phyloP scores from a whole-genome alignment of 73 alveolate genomes.

The Tetrahymena malaccensis region DNA sequence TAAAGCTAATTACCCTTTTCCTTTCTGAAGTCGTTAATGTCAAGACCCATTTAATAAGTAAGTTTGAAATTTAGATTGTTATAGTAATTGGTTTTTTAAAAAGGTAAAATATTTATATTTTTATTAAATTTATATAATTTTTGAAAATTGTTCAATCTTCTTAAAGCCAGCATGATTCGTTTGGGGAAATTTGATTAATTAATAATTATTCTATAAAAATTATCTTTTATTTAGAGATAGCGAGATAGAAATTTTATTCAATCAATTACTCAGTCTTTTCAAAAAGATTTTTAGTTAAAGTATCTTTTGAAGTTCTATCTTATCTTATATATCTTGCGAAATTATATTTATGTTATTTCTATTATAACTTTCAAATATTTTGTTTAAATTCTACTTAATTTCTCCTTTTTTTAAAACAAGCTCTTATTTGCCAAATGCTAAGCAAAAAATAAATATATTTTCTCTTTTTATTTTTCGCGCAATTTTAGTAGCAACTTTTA shows the following conservation, averaged over 20 bases:
- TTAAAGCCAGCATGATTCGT: not conserved
- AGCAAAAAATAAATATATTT: not conserved
- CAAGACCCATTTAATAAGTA: constrained; percentile 33
- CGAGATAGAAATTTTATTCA: not conserved
- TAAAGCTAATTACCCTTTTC: constrained; percentile 1
- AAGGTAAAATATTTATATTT: not conserved
- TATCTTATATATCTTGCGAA: too few relatives aligned
- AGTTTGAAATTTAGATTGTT: not conserved
- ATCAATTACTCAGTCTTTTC: too few relatives aligned
- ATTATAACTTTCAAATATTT: too few relatives aligned
- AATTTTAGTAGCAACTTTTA: not conserved
- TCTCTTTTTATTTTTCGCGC: not conserved
- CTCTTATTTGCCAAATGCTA: too few relatives aligned
- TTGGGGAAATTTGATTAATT: not conserved
- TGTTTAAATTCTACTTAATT: too few relatives aligned
- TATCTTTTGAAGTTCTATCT: not conserved
- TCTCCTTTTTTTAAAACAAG: too few relatives aligned
- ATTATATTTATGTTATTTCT: not conserved
- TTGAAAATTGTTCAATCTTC: not conserved
- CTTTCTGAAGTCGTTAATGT: constrained; percentile 35
- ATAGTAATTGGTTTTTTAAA: not conserved
- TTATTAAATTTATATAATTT: not conserved
- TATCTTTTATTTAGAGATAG: not conserved
- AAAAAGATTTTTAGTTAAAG: not conserved
- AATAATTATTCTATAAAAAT: not conserved